Percentiles rank a stretch among this genome's conserved stretches.
Evolutionary conservation across 2,329 filamentous ascomycete genomes (phyloP).

Genomic region (Pestalotiopsis sp.): DNA sequence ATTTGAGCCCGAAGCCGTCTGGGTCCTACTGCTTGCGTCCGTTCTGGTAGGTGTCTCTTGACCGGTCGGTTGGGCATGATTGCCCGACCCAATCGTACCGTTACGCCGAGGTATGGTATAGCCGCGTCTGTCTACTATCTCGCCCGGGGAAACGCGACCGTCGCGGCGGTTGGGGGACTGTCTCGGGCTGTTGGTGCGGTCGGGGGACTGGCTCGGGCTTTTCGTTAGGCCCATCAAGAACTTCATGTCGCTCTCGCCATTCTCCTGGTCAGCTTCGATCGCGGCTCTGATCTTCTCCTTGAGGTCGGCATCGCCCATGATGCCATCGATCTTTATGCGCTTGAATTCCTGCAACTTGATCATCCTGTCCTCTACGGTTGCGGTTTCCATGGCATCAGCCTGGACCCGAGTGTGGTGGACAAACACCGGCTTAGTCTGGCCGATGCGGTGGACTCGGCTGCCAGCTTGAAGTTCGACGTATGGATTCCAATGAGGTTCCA

Average conservation of each 20-base stretch:
- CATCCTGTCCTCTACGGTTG: constrained; percentile 87
- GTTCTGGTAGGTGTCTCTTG: no score
- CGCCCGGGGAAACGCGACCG: no score
- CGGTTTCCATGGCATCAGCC: constrained; percentile 30
- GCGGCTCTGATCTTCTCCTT: constrained; percentile 61
- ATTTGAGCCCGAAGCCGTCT: no score
- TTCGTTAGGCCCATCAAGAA: no score
- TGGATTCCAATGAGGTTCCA: constrained; percentile 95
- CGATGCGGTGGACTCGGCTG: constrained; percentile 86
- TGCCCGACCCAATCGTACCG: no score
- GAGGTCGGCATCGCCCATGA: constrained; percentile 75
- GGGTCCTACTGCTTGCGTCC: no score
- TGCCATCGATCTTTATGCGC: constrained; percentile 73
- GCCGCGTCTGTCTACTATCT: no score
- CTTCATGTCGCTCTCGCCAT: constrained; percentile 44
- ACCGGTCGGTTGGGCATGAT: no score
- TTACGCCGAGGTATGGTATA: no score
- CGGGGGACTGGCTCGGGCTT: no score
- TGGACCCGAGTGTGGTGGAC: constrained; percentile 80
- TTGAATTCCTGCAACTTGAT: constrained; percentile 79
- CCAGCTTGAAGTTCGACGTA: constrained; percentile 92
- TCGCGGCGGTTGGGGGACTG: no score
- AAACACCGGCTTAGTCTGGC: constrained; percentile 72
- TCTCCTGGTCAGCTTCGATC: not conserved
- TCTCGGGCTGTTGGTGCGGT: no score